A percentile compares a stretch with the other conserved stretches of the same genome.
Conservation (phyloP, 1,284 basidiomycete genomes). For the Neonothopanus nambi region DNA sequence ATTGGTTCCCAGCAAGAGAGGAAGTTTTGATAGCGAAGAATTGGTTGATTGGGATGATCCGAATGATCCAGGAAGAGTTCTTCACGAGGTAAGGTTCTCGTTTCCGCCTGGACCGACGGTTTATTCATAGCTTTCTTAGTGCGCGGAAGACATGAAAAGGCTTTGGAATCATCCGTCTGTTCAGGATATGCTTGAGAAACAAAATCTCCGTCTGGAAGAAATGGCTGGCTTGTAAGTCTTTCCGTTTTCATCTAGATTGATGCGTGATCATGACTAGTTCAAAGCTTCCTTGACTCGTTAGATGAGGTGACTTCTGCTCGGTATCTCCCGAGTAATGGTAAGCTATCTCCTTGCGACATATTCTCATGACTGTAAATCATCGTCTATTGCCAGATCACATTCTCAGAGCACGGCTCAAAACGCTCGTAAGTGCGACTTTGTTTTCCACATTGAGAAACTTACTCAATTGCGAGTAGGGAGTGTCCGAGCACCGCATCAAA, state of each 20-base stretch:
- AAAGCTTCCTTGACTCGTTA: conserved; percentile 59
- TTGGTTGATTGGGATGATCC: conserved; percentile 41
- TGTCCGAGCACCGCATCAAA: conserved; percentile 52
- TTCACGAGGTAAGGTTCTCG: conserved; percentile 30
- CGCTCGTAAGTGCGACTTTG: conserved; percentile 55
- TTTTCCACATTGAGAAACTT: background rate
- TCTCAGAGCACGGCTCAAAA: conserved; percentile 89
- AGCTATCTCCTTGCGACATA: conserved; percentile 6
- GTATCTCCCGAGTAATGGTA: conserved; percentile 83
- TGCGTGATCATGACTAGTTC: background rate
- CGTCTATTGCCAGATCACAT: conserved; percentile 68
- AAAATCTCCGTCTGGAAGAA: conserved; percentile 56
- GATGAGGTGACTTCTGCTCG: conserved; percentile 72
- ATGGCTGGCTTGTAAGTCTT: conserved; percentile 61
- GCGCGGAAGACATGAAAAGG: conserved; percentile 49
- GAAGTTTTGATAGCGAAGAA: conserved; percentile 37
- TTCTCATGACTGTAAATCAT: background rate
- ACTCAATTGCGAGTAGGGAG: conserved; percentile 29
- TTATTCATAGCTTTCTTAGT: conserved; percentile 20
- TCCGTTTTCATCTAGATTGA: background rate
- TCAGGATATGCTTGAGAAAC: conserved; percentile 42
- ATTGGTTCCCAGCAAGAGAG: conserved; percentile 24
- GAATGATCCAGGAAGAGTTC: conserved; percentile 41
- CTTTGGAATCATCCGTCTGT: conserved; percentile 55
- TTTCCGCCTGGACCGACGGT: background rate